Evolutionary conservation across 768 basidiomycete genomes (phyloP).

Genomic region (Phaeolepiota aurea): DNA sequence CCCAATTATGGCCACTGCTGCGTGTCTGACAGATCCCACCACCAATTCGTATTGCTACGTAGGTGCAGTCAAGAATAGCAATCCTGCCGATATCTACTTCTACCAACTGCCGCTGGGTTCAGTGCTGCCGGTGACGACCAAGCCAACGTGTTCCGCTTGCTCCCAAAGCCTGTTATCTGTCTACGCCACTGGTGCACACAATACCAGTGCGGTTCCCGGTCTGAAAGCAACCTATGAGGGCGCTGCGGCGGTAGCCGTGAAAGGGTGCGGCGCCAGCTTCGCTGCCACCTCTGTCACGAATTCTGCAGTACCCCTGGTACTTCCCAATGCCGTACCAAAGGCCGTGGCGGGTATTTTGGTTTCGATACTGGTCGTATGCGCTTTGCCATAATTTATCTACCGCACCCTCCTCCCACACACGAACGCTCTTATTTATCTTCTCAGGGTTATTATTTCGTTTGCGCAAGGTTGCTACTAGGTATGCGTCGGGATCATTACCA

Average conservation of each 20-base stretch:
- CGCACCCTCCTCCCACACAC: too few relatives aligned
- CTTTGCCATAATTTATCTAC: too few relatives aligned
- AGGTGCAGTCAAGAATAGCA: slow-evolving; percentile 45
- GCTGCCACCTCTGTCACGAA: background rate
- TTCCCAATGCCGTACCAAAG: too few relatives aligned
- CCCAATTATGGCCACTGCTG: slow-evolving; percentile 48
- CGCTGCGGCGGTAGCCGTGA: background rate
- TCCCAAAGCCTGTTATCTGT: slow-evolving; percentile 47
- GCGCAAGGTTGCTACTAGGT: too few relatives aligned
- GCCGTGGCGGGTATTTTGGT: too few relatives aligned
- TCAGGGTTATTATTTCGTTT: too few relatives aligned
- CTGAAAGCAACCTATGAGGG: background rate
- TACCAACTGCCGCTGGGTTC: slow-evolving; percentile 62
- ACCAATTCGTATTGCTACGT: slow-evolving; percentile 69
- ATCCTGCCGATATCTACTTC: slow-evolving; percentile 64
- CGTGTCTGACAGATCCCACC: slow-evolving; percentile 49
- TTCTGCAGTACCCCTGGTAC: background rate
- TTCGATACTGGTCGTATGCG: too few relatives aligned
- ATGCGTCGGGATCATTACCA: too few relatives aligned
- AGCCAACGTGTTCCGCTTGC: slow-evolving; percentile 56
- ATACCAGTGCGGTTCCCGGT: slow-evolving; percentile 6
- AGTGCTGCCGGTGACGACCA: slow-evolving; percentile 37
- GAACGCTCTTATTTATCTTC: too few relatives aligned
- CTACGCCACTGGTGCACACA: slow-evolving; percentile 38
- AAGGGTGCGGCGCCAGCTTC: background rate